Evolutionary conservation across 441 rosid species (phyloP), one percentile per base, ranked within the genome.

Genomic region (Eutrema salsugineum): DNA sequence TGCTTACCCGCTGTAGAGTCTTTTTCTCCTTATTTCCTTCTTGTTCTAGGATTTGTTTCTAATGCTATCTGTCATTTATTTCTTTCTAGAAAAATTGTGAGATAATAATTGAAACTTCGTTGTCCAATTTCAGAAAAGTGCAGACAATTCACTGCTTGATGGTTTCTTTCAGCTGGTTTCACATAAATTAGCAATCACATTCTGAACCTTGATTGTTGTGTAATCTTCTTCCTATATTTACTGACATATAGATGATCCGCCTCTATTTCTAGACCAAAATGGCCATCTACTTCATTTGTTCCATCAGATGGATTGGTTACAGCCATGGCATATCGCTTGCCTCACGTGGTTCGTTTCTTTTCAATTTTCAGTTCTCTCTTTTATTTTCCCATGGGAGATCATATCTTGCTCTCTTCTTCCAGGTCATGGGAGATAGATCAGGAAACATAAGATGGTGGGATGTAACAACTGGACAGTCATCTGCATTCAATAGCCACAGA

Each of bases 401-500:
- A 63, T 63, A 58, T 28, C 15, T 65, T 57, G 28, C 42, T 64
- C 33, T 57, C 57, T 59, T 83, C 76, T 83, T 83, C 79, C 86
- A 95, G 99, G 98, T 95, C 70, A 92, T 95, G 98, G 99, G 99
- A 78, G 99, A 95, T 80, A 87, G 94, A 73, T 89, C 96, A 22
- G 98, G 99, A 77, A 91, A 86, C 83, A 89, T 95, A 79, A 80
- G 99, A 81, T 95, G 99, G 99, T 95, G 99, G 99, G 99, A 95
- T 86, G 96, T 95, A 75, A 93, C 87, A 71, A 91, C 88, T 80
- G 99, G 99, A 54, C 91, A 91, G 69, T 92, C 99, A 68, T 95
- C 99, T 70, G 91, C 97, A 77, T 92, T 95, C 70, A 89, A 87
- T 81, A 87, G 93, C 69, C 93, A 93, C 53, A 83, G 93, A 81